Evolutionary conservation across 148 eudicot genomes (phyloP).

Genomic region (Pharnaceum exiguum): DNA sequence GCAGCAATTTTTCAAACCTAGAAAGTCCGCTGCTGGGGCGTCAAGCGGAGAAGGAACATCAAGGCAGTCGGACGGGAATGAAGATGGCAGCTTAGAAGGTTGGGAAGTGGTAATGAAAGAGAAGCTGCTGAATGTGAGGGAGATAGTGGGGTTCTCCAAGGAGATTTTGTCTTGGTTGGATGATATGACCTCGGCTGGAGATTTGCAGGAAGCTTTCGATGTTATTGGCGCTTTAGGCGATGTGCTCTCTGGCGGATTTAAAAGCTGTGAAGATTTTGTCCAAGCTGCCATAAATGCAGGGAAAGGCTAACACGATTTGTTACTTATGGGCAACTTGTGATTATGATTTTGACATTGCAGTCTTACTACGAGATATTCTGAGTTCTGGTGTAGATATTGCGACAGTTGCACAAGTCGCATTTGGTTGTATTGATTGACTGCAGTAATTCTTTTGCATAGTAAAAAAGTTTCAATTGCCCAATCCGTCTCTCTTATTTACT

Average conservation of each 20-base stretch:
- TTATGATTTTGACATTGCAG: constrained; percentile 12
- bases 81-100: constrained; percentile 49
- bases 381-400: constrained; percentile 1
- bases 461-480: constrained; percentile 11
- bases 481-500: too few species aligned
- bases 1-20: constrained; percentile 72
- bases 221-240: constrained; percentile 74
- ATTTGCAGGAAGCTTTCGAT: constrained; percentile 91
- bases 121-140: constrained; percentile 68
- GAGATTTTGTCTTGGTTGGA: constrained; percentile 83
- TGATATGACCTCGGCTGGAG: constrained; percentile 55
- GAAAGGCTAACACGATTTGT: constrained; percentile 34
- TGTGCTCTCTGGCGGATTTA: constrained; percentile 59
- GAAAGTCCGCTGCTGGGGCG: constrained; percentile 26
- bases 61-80: constrained; percentile 37
- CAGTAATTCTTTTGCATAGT: neutral
- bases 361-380: neutral
- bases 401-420: neutral
- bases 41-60: constrained; percentile 26
- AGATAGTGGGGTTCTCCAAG: constrained; percentile 77
- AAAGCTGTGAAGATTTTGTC: constrained; percentile 84
- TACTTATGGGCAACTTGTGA: neutral
- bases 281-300: constrained; percentile 65
- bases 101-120: constrained; percentile 95
- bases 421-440: neutral